Base-by-base conservation (phyloP, 495 filamentous ascomycete species). In the Penicillium ochrochloron region DNA sequence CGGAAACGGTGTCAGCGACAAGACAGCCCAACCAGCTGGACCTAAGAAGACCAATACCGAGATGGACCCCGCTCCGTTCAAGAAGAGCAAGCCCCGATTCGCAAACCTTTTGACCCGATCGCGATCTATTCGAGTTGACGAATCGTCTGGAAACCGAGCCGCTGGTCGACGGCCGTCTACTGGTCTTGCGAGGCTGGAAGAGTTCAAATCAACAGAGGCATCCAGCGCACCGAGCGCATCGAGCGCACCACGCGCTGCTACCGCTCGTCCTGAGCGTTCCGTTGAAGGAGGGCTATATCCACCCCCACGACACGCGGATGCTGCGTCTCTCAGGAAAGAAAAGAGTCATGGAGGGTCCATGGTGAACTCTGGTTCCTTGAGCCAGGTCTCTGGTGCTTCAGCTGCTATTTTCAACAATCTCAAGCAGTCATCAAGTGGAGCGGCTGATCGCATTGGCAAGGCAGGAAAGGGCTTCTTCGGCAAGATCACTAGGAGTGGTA, bases 381-480 rank as follows among this genome's bases (percentile, higher is more conserved):
- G 87, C 55, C 89, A 92, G 59, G 80, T 81, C 7, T 82, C 80
- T 37, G 87, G 83, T 35, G 82, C 85, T 52, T 87, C 88, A 25
- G 86, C 86, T 53, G 81, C 83, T 3, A 86, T 94, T 39, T 85
- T 94, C 67, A 89, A 83, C 62, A 91, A 89, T 44, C 75, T 94
- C 21, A 93, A 90, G 73, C 86, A 83, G 61, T 86, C 86, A 25
- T 86, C 89, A 25, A 88, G 82, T 42, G 90, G 89, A 68, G 91
- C 92, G 35, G 90, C 90, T 9, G 85, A 88, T 67, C 84, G 85
- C 7, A 71, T 89, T 46, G 90, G 88, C 50, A 90, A 92, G 69
- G 85, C 93, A 34, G 86, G 90, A 48, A 94, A 92, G 66, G 86
- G 88, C 0, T 82, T 94, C 61, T 90, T 96, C 67, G 89, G 90